A percentile compares a stretch with the other conserved stretches of the same genome.
Conservation (phyloP, 2,329 filamentous ascomycete genomes). For the Trichoderma citrinoviride region DNA sequence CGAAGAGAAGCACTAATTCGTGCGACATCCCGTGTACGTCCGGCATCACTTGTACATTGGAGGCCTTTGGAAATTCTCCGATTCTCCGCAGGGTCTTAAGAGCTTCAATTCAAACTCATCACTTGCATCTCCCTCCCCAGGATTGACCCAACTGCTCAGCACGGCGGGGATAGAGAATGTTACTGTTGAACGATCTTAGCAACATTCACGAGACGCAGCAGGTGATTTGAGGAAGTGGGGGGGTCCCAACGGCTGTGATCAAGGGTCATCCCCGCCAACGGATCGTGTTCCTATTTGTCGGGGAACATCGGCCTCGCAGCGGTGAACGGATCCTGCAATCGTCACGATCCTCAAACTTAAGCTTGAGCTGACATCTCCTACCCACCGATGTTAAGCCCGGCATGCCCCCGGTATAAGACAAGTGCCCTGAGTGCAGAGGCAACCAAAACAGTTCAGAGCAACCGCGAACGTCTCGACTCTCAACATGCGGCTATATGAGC, state of each 20-base stretch:
- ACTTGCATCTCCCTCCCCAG: neutral
- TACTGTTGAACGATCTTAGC: neutral
- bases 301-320: slow-evolving; percentile 13
- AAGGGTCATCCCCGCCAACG: slow-evolving; percentile 15
- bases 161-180: neutral
- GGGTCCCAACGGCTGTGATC: neutral
- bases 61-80: neutral
- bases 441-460: neutral
- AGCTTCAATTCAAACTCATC: neutral
- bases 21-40: neutral
- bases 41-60: neutral
- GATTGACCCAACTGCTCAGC: neutral
- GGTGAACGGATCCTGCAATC: slow-evolving; percentile 5
- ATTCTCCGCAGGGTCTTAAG: neutral
- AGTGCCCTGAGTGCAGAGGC: neutral
- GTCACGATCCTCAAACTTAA: slow-evolving; percentile 5
- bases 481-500: slow-evolving; percentile 8
- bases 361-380: neutral
- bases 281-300: slow-evolving; percentile 19
- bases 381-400: neutral
- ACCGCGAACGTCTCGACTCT: neutral
- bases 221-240: slow-evolving; percentile 1
- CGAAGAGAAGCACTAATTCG: neutral
- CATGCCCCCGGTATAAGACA: neutral
- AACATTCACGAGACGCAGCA: neutral